Conservation (phyloP, 495 filamentous ascomycete genomes). For the Evernia prunastri region DNA sequence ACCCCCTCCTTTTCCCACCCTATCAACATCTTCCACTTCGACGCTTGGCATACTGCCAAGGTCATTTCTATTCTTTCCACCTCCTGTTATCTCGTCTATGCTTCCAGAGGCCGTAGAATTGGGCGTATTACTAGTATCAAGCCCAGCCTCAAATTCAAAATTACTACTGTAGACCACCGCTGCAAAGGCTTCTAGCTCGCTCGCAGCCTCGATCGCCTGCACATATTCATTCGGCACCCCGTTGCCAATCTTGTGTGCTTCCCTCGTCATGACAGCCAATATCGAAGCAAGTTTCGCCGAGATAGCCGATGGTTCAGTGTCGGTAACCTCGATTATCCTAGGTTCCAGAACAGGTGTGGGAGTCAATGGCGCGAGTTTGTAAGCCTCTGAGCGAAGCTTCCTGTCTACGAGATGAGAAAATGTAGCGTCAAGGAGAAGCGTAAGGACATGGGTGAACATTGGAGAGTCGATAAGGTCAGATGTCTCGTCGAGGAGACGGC, state of each 20-base stretch:
- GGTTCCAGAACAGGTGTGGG: conserved; percentile 36
- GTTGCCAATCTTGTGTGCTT: conserved; percentile 83
- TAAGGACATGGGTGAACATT: conserved; percentile 73
- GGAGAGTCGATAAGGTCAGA: conserved; percentile 94
- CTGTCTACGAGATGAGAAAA: conserved; percentile 75
- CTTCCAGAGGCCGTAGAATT: conserved; percentile 29
- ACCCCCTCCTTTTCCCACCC: conserved; percentile 15
- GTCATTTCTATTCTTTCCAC: conserved; percentile 15
- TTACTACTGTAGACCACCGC: conserved; percentile 92
- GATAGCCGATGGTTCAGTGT: conserved; percentile 15
- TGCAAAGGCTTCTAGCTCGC: conserved; percentile 87
- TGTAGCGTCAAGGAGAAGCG: conserved; percentile 75
- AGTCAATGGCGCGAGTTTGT: conserved; percentile 48
- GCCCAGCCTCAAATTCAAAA: conserved; percentile 61
- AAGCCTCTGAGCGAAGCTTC: conserved; percentile 71
- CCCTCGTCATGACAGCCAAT: conserved; percentile 74
- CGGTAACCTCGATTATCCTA: conserved; percentile 37
- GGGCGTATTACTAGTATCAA: conserved; percentile 27
- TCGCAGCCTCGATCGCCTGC: conserved; percentile 69
- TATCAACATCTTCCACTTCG: conserved; percentile 13
- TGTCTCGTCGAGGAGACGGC: conserved; percentile 90
- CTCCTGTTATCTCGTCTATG: background rate
- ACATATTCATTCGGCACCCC: conserved; percentile 87
- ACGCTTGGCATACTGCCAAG: conserved; percentile 4
- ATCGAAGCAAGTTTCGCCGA: conserved; percentile 83